Evolutionary conservation across 140 eudicot genomes (phyloP).

Genomic region (Oenanthe javanica): DNA sequence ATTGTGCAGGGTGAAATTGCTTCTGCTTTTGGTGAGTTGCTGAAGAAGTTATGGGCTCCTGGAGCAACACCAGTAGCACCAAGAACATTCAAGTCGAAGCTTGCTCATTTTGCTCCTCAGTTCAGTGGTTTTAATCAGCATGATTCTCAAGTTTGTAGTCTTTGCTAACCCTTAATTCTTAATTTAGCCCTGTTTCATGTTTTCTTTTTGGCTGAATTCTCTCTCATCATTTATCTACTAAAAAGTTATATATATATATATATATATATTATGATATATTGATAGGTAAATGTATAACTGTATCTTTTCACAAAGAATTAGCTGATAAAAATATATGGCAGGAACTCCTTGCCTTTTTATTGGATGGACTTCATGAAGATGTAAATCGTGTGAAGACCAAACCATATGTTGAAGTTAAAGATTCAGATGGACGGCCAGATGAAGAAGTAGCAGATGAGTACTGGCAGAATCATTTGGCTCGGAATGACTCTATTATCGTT

Average conservation of each 20-base stretch:
- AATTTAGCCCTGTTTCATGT: slow-evolving; percentile 10
- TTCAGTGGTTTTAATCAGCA: slow-evolving; percentile 93
- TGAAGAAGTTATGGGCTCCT: slow-evolving; percentile 79
- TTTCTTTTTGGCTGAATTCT: neutral
- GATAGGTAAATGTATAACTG: neutral
- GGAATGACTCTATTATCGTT: slow-evolving; percentile 84
- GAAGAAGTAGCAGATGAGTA: slow-evolving; percentile 82
- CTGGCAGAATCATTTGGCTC: slow-evolving; percentile 80
- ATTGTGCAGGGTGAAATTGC: slow-evolving; percentile 80
- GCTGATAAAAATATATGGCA: slow-evolving; percentile 30
- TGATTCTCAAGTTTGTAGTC: slow-evolving; percentile 78
- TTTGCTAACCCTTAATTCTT: slow-evolving; percentile 10
- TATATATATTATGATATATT: neutral
- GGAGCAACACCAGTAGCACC: slow-evolving; percentile 67
- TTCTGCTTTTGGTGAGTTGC: slow-evolving; percentile 72
- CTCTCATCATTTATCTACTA: neutral
- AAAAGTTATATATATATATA: neutral
- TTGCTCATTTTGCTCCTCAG: slow-evolving; percentile 86
- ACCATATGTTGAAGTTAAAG: slow-evolving; percentile 66
- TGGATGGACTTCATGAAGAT: slow-evolving; percentile 98
- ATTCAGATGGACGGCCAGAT: slow-evolving; percentile 67
- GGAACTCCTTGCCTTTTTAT: slow-evolving; percentile 84
- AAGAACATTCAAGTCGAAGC: slow-evolving; percentile 56
- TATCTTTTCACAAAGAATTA: neutral
- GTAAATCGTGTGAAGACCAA: slow-evolving; percentile 84